phyloP scores from a whole-genome alignment of 2,329 filamentous ascomycete genomes.

The Arthroderma sp. region DNA sequence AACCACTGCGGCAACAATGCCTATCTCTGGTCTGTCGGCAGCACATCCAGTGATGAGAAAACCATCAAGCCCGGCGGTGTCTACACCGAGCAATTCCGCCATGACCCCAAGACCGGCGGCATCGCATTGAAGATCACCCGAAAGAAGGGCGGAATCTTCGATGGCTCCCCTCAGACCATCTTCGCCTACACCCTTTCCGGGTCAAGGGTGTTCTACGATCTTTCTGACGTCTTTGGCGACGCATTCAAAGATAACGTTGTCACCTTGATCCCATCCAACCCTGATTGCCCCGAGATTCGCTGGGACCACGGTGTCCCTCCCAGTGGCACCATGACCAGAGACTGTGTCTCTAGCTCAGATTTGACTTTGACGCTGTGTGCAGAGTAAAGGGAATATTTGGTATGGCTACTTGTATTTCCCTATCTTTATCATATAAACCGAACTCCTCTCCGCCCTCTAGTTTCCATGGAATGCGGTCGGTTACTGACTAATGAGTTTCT shows the following conservation, averaged over 20 bases:
- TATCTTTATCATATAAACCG: too few species aligned
- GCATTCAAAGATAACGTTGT: conserved; percentile 21
- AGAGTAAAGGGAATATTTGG: background rate
- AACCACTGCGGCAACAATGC: conserved; percentile 23
- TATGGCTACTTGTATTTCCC: background rate
- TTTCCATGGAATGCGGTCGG: too few species aligned
- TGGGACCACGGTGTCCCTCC: conserved; percentile 8
- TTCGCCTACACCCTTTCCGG: conserved; percentile 30
- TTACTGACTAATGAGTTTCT: too few species aligned
- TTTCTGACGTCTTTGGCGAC: conserved; percentile 31
- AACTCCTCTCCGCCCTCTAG: too few species aligned
- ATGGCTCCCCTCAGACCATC: conserved; percentile 25
- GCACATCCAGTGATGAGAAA: conserved; percentile 13
- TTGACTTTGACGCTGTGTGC: conserved; percentile 8
- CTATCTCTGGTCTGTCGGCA: conserved; percentile 28
- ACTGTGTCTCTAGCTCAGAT: conserved; percentile 5
- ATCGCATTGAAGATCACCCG: conserved; percentile 31
- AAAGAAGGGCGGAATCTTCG: conserved; percentile 22
- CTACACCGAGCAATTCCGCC: conserved; percentile 25
- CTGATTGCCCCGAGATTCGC: conserved; percentile 4
- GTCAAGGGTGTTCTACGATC: conserved; percentile 27
- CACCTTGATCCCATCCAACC: conserved; percentile 1
- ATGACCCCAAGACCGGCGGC: conserved; percentile 26
- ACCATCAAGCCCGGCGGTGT: conserved; percentile 17
- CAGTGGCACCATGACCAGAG: conserved; percentile 3